These are phyloP conservation scores for Pterocarpus macrocarpus DNA, from an alignment of 306 rosid species.

Conservation along the genomic window DNA sequence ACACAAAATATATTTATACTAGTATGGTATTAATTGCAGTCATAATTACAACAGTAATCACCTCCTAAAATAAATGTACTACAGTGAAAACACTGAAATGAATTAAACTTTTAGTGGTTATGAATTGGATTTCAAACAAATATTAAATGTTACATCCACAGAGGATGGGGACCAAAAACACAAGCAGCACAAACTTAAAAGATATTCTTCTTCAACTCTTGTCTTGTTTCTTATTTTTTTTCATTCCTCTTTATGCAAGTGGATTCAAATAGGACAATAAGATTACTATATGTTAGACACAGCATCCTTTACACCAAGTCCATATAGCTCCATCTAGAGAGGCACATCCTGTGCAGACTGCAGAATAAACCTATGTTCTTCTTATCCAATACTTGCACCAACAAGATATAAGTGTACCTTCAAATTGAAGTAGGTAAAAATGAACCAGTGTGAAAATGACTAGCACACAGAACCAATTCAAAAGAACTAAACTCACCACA, in stretches of 20 bases:
- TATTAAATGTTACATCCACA: neutral
- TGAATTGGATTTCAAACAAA: neutral
- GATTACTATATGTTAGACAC: neutral
- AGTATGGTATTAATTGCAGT: neutral
- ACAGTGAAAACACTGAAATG: constrained; percentile 8
- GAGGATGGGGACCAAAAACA: constrained; percentile 23
- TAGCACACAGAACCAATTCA: constrained; percentile 15
- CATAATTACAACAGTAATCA: constrained; percentile 1
- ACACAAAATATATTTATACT: neutral
- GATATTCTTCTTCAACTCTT: neutral
- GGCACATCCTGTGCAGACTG: neutral
- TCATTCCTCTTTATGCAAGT: neutral
- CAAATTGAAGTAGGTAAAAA: constrained; percentile 14
- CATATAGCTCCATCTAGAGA: constrained; percentile 3
- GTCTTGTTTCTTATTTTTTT: neutral
- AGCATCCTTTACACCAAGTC: constrained; percentile 13
- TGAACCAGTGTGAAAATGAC: neutral
- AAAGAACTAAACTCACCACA: constrained; percentile 68
- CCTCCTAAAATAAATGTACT: constrained; percentile 6
- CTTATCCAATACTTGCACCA: constrained; percentile 29
- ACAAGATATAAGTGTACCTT: neutral
- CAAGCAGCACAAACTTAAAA: neutral
- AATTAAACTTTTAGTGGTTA: neutral
- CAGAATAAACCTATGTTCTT: neutral
- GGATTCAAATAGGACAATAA: constrained; percentile 11